These are phyloP conservation scores for Fusarium sacchari DNA, from an alignment of 2,329 filamentous ascomycete species.

Conservation along the genomic window DNA sequence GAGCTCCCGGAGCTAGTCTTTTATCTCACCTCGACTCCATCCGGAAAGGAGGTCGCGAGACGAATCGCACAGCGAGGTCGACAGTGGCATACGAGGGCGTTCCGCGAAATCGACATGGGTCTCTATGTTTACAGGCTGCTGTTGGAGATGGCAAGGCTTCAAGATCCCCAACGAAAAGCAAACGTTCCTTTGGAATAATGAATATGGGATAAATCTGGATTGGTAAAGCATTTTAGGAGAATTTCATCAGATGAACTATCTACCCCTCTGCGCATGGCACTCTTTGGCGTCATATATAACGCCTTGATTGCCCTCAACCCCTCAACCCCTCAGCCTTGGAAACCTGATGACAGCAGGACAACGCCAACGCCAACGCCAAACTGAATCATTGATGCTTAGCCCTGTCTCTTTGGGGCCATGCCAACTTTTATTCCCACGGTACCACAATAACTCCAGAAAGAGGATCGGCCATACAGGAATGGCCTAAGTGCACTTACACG, in stretches of 20 bases:
- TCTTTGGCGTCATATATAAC: background rate
- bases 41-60: slow-evolving; percentile 59
- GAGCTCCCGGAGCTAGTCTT: slow-evolving; percentile 63
- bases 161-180: background rate
- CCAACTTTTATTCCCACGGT: background rate
- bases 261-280: background rate
- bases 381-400: background rate
- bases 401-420: background rate
- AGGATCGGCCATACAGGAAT: background rate
- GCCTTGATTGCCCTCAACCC: background rate
- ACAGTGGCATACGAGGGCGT: slow-evolving; percentile 62
- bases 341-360: background rate
- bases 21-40: slow-evolving; percentile 56
- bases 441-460: background rate
- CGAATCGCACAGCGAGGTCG: slow-evolving; percentile 64
- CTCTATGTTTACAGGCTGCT: slow-evolving; percentile 59
- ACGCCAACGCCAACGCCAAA: too few relatives aligned
- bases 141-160: background rate
- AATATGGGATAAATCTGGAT: background rate
- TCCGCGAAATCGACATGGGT: slow-evolving; percentile 68
- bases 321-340: background rate
- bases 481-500: background rate
- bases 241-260: background rate
- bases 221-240: background rate
- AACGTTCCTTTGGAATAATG: background rate